These are phyloP conservation scores for Vitis amurensis DNA, from an alignment of 164 flowering plant species.

Conservation along the genomic window DNA sequence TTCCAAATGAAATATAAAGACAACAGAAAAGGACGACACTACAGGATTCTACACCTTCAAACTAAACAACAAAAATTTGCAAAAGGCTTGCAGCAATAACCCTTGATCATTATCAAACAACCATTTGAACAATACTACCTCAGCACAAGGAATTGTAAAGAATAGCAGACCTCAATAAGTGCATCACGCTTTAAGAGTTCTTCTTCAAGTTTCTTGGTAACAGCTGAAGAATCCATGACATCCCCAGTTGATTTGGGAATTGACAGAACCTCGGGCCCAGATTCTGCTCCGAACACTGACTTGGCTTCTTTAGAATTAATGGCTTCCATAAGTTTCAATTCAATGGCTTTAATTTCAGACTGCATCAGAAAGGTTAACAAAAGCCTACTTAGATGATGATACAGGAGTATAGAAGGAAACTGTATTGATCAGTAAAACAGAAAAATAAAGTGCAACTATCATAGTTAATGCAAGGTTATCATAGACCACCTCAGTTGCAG, in stretches of 20 bases:
- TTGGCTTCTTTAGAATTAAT: conserved; percentile 44
- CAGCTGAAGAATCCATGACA: conserved; percentile 56
- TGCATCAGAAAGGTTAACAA: conserved; percentile 23
- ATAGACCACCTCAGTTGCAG: neutral
- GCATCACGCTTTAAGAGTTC: conserved; percentile 93
- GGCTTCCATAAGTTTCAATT: conserved; percentile 61
- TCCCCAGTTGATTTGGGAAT: conserved; percentile 44
- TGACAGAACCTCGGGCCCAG: conserved; percentile 33
- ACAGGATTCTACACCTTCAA: neutral
- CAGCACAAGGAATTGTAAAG: neutral
- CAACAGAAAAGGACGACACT: neutral
- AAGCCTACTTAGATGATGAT: neutral
- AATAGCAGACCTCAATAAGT: conserved; percentile 75
- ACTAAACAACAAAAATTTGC: neutral
- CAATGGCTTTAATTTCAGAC: conserved; percentile 69
- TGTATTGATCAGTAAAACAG: neutral
- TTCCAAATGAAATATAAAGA: neutral
- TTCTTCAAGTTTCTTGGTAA: conserved; percentile 88
- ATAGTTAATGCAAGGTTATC: neutral
- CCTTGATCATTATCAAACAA: too few species aligned
- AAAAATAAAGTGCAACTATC: neutral
- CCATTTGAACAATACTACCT: too few species aligned
- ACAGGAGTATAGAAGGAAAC: neutral
- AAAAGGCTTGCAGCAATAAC: neutral
- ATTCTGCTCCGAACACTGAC: conserved; percentile 39